Conservation (phyloP, 169 alveolate genomes). For the Eimeria nieschulzi region DNA sequence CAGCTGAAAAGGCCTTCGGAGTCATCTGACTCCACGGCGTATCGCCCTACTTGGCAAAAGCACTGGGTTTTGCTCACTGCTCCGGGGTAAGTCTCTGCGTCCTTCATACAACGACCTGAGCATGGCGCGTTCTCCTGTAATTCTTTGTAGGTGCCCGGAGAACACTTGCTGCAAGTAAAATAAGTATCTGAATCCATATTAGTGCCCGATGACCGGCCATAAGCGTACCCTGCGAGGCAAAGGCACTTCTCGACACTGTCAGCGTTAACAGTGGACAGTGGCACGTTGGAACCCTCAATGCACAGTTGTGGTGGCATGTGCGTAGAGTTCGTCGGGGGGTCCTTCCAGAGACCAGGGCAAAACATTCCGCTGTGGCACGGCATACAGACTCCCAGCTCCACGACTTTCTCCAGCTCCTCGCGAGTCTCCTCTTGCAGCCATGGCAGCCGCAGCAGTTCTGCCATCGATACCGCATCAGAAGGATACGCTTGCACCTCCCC, state of each 20-base stretch:
- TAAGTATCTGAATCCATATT: conserved; percentile 14
- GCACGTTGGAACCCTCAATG: conserved; percentile 74
- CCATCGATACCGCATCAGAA: conserved; percentile 23
- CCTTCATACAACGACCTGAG: conserved; percentile 75
- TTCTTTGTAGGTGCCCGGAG: conserved; percentile 75
- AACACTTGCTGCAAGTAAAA: conserved; percentile 68
- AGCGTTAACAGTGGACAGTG: conserved; percentile 69
- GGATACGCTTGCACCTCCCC: not conserved
- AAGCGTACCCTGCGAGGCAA: conserved; percentile 74
- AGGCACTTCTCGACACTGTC: conserved; percentile 77
- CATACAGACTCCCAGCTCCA: conserved; percentile 61
- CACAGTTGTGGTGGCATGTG: conserved; percentile 79
- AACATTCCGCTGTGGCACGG: conserved; percentile 72
- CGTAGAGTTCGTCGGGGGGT: conserved; percentile 62
- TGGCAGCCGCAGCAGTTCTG: conserved; percentile 7
- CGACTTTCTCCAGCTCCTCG: conserved; percentile 70
- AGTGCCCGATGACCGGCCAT: conserved; percentile 34
- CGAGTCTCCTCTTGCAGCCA: conserved; percentile 64
- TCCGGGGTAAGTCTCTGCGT: conserved; percentile 77
- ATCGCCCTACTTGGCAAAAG: conserved; percentile 76
- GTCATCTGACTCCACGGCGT: conserved; percentile 67
- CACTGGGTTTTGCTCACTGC: conserved; percentile 76
- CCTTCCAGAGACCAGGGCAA: conserved; percentile 77
- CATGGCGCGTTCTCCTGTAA: conserved; percentile 76
- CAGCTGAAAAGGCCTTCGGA: conserved; percentile 69